Percentiles rank a stretch among this genome's conserved stretches.
Conservation (phyloP, 2,329 filamentous ascomycete species). For the Helicocarpus griseus region DNA sequence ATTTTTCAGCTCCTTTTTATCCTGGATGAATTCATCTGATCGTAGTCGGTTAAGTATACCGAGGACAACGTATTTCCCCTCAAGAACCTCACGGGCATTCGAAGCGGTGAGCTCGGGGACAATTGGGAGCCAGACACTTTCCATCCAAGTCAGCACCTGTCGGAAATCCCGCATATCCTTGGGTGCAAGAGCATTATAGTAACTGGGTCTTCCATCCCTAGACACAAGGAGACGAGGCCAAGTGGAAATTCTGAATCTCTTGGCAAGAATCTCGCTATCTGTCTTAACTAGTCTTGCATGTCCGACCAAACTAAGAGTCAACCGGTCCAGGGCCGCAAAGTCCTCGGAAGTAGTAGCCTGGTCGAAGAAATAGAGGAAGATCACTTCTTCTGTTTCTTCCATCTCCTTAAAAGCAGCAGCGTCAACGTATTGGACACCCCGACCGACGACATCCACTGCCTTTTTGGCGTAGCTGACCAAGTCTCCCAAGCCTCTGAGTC, state of each 20-base stretch:
- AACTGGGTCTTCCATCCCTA: constrained; percentile 77
- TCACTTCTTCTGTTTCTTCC: constrained; percentile 87
- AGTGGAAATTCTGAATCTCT: constrained; percentile 88
- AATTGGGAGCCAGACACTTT: constrained; percentile 88
- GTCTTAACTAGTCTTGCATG: constrained; percentile 91
- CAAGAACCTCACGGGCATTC: constrained; percentile 92
- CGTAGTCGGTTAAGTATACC: constrained; percentile 76
- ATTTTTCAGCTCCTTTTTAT: constrained; percentile 85
- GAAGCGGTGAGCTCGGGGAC: constrained; percentile 86
- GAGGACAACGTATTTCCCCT: constrained; percentile 86
- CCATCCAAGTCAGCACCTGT: constrained; percentile 83
- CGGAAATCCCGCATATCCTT: constrained; percentile 84
- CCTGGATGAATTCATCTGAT: constrained; percentile 64
- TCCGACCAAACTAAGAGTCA: constrained; percentile 81
- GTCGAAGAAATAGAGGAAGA: constrained; percentile 97
- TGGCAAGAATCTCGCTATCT: constrained; percentile 61
- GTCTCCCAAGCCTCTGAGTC: constrained; percentile 84
- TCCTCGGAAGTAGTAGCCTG: constrained; percentile 89
- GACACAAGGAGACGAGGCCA: constrained; percentile 91
- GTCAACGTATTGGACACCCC: constrained; percentile 72
- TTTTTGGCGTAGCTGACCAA: constrained; percentile 79
- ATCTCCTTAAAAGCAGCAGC: constrained; percentile 66
- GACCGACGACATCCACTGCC: constrained; percentile 65
- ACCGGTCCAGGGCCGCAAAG: constrained; percentile 74
- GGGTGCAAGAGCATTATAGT: constrained; percentile 79